Base-by-base conservation (phyloP, 1,284 basidiomycete genomes). In the Athelia sp. region DNA sequence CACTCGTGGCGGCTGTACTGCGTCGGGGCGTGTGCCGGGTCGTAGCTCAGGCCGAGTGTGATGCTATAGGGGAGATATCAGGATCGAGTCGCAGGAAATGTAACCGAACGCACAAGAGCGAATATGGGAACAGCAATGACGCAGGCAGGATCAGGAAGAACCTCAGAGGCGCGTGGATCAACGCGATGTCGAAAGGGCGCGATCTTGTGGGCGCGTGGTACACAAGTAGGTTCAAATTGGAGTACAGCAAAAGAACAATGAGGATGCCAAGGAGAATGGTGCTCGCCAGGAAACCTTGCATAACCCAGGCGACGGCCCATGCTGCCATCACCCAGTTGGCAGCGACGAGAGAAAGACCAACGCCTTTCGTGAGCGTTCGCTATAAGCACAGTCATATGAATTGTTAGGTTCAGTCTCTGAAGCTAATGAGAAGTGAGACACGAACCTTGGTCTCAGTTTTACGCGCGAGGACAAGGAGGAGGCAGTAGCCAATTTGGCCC, bases 231-330 rank as follows among this genome's bases (percentile, higher is more conserved):
- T 81, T 72, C 38, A 87, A 58, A 57, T 85, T 89, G 26, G 84
- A 77, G 61, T 85, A 89, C 3, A 85, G 55, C 1, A 90, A 70
- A 9, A 84, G 55, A 22, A 84, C 67, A 0, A 84, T 60, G 1
- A 87, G 60, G 14, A 87, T 60, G 0, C 84, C 83, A 50, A 83
- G 76, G 1, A 84, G 62, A 21, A 89, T 65, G 0, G 84, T 84
- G 0, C 82, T 75, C 2, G 74, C 42, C 9, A 87, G 61, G 62
- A 87, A 90, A 59, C 73, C 74, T 65, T 79, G 70, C 46, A 87
- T 70, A 2, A 92, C 87, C 80, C 87, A 94, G 54, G 84, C 73
- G 36, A 94, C 78, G 0, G 88, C 87, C 90, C 91, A 95, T 2
- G 80, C 65, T 0, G 87, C 90, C 79, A 92, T 86, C 6, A 88